These are phyloP conservation scores for Phytophthora constricta DNA, from an alignment of 352 stramenopile species.

Conservation along the genomic window DNA sequence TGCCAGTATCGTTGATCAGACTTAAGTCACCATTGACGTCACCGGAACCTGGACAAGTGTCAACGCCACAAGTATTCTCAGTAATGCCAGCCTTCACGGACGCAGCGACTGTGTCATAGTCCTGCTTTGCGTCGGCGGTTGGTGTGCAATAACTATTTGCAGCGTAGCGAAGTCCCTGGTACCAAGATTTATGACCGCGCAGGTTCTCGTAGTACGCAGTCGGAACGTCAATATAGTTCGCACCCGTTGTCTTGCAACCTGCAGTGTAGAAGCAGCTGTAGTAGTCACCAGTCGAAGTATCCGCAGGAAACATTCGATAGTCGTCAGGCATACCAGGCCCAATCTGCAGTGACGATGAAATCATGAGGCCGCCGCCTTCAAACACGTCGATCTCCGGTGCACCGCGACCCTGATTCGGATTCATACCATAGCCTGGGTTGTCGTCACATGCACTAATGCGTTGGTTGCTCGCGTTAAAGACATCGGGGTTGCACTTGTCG, in stretches of 20 bases:
- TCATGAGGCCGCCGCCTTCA: conserved; percentile 79
- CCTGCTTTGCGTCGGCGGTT: conserved; percentile 34
- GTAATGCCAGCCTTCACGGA: conserved; percentile 39
- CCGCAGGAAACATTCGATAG: conserved; percentile 52
- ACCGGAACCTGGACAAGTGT: neutral
- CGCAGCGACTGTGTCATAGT: conserved; percentile 26
- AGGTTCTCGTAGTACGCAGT: conserved; percentile 45
- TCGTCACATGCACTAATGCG: conserved; percentile 82
- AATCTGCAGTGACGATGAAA: conserved; percentile 92
- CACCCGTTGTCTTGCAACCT: conserved; percentile 49
- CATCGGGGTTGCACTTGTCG: conserved; percentile 76
- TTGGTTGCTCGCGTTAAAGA: conserved; percentile 46
- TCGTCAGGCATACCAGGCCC: conserved; percentile 64
- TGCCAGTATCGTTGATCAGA: neutral
- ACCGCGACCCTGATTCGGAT: conserved; percentile 81
- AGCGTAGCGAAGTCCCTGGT: conserved; percentile 63
- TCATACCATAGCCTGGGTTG: conserved; percentile 89
- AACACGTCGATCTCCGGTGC: conserved; percentile 95
- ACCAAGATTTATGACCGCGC: conserved; percentile 56
- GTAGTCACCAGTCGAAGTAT: conserved; percentile 30
- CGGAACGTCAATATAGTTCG: conserved; percentile 54
- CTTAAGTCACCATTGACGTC: neutral
- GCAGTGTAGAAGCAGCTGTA: conserved; percentile 48
- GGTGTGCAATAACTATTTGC: conserved; percentile 48
- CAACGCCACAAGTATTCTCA: neutral